phyloP scores from a whole-genome alignment of 371 early-diverging fungal species.

The Smittium culicis region DNA sequence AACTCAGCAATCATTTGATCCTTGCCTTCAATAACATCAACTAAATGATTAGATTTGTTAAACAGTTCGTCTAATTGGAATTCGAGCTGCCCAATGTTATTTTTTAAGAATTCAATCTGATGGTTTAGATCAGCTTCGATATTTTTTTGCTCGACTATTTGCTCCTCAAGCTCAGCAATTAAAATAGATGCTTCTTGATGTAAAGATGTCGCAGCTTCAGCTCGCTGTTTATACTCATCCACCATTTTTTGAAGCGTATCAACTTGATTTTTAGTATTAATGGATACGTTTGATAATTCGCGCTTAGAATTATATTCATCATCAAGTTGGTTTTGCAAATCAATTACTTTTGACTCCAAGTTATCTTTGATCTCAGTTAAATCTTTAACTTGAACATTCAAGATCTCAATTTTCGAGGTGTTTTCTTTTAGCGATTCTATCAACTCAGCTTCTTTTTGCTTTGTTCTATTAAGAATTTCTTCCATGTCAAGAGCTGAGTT shows the following conservation, averaged over 20 bases:
- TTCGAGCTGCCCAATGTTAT: slow-evolving; percentile 13
- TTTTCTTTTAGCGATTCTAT: slow-evolving; percentile 52
- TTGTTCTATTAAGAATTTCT: slow-evolving; percentile 59
- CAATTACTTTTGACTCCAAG: slow-evolving; percentile 32
- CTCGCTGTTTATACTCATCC: slow-evolving; percentile 27
- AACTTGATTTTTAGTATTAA: slow-evolving; percentile 36
- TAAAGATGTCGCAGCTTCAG: slow-evolving; percentile 39
- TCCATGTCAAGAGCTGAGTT: slow-evolving; percentile 60
- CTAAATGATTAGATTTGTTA: slow-evolving; percentile 1
- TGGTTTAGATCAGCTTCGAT: slow-evolving; percentile 37
- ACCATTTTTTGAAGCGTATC: slow-evolving; percentile 41
- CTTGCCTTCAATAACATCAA: slow-evolving; percentile 6
- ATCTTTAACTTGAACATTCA: slow-evolving; percentile 46
- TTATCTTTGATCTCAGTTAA: slow-evolving; percentile 34
- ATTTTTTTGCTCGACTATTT: slow-evolving; percentile 39
- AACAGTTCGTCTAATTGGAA: slow-evolving; percentile 1
- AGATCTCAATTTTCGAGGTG: slow-evolving; percentile 42
- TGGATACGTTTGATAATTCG: slow-evolving; percentile 47
- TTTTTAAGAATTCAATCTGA: neutral
- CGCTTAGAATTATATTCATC: slow-evolving; percentile 35
- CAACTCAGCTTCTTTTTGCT: slow-evolving; percentile 47
- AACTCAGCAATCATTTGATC: neutral
- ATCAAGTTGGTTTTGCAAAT: slow-evolving; percentile 33
- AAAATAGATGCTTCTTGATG: slow-evolving; percentile 33
- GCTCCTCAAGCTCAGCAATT: slow-evolving; percentile 37